A percentile compares a stretch with the other conserved stretches of the same genome.
phyloP scores from a whole-genome alignment of 441 rosid genomes.

The Iberis amara region DNA sequence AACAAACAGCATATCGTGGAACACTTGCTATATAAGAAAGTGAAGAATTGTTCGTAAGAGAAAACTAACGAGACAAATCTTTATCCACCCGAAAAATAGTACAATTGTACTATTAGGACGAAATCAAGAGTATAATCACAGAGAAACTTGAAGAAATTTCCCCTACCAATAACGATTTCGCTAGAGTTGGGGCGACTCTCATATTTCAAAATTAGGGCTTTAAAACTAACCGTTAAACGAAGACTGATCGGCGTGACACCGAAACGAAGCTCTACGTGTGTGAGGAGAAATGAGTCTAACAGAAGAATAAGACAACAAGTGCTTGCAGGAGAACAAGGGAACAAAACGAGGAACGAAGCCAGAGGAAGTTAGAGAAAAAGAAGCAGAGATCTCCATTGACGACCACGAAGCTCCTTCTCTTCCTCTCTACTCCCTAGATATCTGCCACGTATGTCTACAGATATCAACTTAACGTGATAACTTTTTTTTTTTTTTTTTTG shows the following conservation, averaged over 20 bases:
- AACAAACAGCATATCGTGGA: constrained; percentile 19
- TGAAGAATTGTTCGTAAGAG: neutral
- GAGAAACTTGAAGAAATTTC: neutral
- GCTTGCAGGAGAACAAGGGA: constrained; percentile 23
- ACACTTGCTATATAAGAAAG: constrained; percentile 13
- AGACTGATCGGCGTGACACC: constrained; percentile 40
- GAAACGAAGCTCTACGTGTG: constrained; percentile 30
- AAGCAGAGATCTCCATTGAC: constrained; percentile 37
- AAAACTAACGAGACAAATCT: neutral
- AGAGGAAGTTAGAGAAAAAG: constrained; percentile 24
- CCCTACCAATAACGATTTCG: no score
- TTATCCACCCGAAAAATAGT: no score
- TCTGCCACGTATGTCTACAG: constrained; percentile 22
- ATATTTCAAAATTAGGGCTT: neutral
- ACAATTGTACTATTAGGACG: no score
- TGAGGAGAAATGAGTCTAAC: constrained; percentile 17
- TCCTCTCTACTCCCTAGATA: constrained; percentile 12
- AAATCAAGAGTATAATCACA: neutral
- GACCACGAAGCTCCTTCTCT: constrained; percentile 17
- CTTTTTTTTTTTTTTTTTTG: no score
- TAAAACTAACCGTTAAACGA: constrained; percentile 37
- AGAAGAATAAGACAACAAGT: neutral
- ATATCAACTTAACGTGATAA: constrained; percentile 3
- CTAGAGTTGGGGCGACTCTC: no score
- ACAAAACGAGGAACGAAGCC: constrained; percentile 26